Conservation (phyloP, 2,329 filamentous ascomycete genomes). For the Fusarium virguliforme region DNA sequence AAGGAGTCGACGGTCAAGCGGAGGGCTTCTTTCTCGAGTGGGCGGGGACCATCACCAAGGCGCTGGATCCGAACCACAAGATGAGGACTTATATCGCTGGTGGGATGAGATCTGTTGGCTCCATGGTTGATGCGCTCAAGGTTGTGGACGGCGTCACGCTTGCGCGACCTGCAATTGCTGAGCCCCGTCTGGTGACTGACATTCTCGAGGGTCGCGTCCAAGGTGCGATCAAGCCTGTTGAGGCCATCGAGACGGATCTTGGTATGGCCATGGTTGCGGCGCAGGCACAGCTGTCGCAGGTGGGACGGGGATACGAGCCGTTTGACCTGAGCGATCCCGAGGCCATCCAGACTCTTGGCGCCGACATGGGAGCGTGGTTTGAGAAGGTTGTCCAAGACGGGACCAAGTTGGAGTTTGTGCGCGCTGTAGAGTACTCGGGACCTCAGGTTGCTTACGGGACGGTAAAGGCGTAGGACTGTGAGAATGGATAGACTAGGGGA, state of each 20-base stretch:
- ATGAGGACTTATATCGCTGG: conserved; percentile 73
- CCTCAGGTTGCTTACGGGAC: conserved; percentile 38
- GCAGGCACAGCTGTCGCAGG: conserved; percentile 42
- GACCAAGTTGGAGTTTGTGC: conserved; percentile 49
- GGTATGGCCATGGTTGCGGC: conserved; percentile 22
- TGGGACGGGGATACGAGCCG: conserved; percentile 47
- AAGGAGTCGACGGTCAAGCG: conserved; percentile 69
- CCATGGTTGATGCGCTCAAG: conserved; percentile 71
- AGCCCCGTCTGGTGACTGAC: conserved; percentile 53
- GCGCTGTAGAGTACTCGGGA: conserved; percentile 46
- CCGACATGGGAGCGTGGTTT: conserved; percentile 47
- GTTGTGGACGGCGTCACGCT: conserved; percentile 74
- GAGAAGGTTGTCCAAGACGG: conserved; percentile 48
- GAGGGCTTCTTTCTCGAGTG: conserved; percentile 75
- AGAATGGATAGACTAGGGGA: background rate
- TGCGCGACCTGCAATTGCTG: conserved; percentile 56
- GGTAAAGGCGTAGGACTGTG: conserved; percentile 16
- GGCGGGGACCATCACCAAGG: conserved; percentile 65
- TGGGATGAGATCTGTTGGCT: conserved; percentile 68
- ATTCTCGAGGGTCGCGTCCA: conserved; percentile 48
- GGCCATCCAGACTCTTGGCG: conserved; percentile 40
- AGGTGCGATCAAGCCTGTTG: conserved; percentile 38
- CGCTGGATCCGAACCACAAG: conserved; percentile 54
- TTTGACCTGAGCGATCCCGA: conserved; percentile 47
- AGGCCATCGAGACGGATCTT: conserved; percentile 36